Base-by-base conservation (phyloP, 345 rosid species). In the Angophora floribunda region DNA sequence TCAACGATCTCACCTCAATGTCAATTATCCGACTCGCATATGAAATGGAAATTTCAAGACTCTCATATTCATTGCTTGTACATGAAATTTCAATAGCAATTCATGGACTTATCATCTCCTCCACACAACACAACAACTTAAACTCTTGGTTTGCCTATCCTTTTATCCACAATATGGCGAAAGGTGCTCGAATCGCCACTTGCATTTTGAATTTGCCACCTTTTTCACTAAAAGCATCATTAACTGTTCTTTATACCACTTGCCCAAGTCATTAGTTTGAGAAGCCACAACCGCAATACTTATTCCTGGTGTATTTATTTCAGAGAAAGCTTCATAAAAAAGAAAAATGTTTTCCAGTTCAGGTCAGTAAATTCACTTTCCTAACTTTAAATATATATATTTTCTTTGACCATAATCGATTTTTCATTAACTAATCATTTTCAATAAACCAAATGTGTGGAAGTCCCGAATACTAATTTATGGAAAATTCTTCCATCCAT, bases 401-500 rank as follows among this genome's bases (percentile, higher is more conserved):
- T 59, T 59, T 59, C 13, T 59, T 59, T 26, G 12, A 26, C 14
- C 4, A 0, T 59, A 24, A 59, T 5, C 26, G 2, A 0, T 10
- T 59, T 59, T 26, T n/a, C 67, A 0, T 1, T 59, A 14, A 26
- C 2, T 24, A 3, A 26, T 26, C 30, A 59, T 59, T 3, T 59
- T 24, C 0, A 59, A 2, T 26, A 12, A 26, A 14, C 67, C 0
- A 26, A 0, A 59, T 26, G n/a, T 2, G 1, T 26, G 65, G 24
- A 59, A 26, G 30, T 12, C 15, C 14, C 2, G 0, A 59, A 10
- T 24, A 59, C 1, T 59, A 26, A 26, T 59, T 24, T 0, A 1
- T 13, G 24, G 1, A 59, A 59, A 59, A 59, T 59, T 59, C 30
- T 26, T 2, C 24, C 65, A 26, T n/a, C 10, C 14, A 10, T 24